Evolutionary conservation across 495 filamentous ascomycete species (phyloP).

Genomic region (Letharia lupina): DNA sequence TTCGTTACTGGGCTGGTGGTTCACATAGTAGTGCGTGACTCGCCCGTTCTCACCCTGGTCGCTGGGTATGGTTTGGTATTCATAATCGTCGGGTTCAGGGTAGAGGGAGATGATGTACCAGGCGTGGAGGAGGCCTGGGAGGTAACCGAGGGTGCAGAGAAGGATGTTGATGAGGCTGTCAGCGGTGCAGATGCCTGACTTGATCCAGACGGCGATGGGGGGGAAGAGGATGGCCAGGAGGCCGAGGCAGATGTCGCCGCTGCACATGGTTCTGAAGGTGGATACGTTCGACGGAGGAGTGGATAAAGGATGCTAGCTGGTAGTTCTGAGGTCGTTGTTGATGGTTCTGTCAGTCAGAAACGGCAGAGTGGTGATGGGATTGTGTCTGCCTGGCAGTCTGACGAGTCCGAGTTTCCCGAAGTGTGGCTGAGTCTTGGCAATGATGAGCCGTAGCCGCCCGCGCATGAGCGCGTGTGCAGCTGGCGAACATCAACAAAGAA

Average conservation of each 20-base stretch:
- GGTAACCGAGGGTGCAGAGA: conserved; percentile 77
- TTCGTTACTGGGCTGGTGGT: conserved; percentile 31
- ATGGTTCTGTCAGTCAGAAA: background rate
- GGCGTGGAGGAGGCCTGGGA: conserved; percentile 87
- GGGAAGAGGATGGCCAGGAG: conserved; percentile 88
- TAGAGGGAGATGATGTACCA: conserved; percentile 97
- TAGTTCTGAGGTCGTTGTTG: background rate
- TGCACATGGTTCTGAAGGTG: conserved; percentile 37
- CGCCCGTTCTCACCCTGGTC: conserved; percentile 46
- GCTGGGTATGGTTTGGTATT: conserved; percentile 52
- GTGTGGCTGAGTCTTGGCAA: conserved; percentile 1
- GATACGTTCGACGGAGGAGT: background rate
- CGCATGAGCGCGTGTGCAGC: background rate
- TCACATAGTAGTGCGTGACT: conserved; percentile 65
- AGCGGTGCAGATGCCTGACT: conserved; percentile 83
- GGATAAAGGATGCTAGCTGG: background rate
- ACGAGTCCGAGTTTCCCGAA: background rate
- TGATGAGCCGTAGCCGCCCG: background rate
- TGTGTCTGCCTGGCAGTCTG: conserved; percentile 11
- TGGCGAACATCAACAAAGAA: conserved; percentile 2
- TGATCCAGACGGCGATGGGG: conserved; percentile 92
- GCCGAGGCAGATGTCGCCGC: conserved; percentile 77
- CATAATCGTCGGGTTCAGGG: conserved; percentile 59
- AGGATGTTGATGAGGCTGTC: conserved; percentile 94
- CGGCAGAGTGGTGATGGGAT: background rate